These are phyloP conservation scores for Meredithiella fracta DNA, from an alignment of 2,329 filamentous ascomycete species.

Conservation along the genomic window DNA sequence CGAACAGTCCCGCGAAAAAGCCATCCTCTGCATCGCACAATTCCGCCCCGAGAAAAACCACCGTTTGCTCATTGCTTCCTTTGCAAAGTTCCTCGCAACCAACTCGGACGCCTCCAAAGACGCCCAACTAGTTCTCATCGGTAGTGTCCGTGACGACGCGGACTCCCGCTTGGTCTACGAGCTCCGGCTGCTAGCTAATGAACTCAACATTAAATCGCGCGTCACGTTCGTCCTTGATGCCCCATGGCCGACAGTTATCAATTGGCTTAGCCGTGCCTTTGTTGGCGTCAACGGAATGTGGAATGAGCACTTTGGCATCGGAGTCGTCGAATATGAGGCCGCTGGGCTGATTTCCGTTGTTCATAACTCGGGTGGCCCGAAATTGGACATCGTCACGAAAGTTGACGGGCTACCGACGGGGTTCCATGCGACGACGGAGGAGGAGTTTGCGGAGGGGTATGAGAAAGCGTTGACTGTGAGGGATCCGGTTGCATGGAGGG, in stretches of 20 bases:
- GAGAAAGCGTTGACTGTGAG: conserved; percentile 56
- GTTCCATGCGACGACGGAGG: conserved; percentile 65
- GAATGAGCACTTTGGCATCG: conserved; percentile 99
- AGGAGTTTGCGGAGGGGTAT: conserved; percentile 69
- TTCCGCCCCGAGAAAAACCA: conserved; percentile 98
- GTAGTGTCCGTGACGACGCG: conserved; percentile 72
- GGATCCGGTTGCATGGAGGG: conserved; percentile 49
- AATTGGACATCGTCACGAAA: conserved; percentile 76
- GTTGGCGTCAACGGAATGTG: conserved; percentile 97
- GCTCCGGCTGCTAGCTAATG: conserved; percentile 68
- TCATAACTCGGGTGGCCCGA: conserved; percentile 83
- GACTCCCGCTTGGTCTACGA: conserved; percentile 77
- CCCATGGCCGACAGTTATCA: conserved; percentile 70
- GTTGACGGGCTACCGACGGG: conserved; percentile 64
- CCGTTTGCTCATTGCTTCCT: conserved; percentile 67
- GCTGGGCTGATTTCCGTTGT: conserved; percentile 86
- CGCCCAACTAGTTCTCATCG: conserved; percentile 66
- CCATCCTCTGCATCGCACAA: conserved; percentile 85
- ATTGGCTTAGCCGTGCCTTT: conserved; percentile 58
- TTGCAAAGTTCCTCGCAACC: conserved; percentile 55
- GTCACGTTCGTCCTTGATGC: conserved; percentile 85
- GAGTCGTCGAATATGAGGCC: conserved; percentile 94
- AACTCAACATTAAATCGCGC: conserved; percentile 65
- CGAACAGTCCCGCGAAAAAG: conserved; percentile 52
- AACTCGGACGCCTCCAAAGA: conserved; percentile 32